Evolutionary conservation across 2,329 filamentous ascomycete genomes (phyloP), one percentile per base, ranked within the genome.

Genomic region (Claviceps fusiformis): DNA sequence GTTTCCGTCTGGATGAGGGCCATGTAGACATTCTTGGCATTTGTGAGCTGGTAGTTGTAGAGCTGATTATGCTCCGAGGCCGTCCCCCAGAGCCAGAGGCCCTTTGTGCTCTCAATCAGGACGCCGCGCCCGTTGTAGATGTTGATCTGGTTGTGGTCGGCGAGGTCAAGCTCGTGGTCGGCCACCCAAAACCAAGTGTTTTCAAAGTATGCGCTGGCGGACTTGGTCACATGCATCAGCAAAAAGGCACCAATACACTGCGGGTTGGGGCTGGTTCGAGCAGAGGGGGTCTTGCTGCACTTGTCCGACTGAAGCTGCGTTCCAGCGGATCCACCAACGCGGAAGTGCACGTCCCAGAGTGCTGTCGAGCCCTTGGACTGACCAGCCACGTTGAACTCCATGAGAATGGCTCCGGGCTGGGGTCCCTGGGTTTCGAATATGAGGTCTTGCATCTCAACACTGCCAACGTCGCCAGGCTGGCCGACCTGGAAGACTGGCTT

Each of bases 291-390:
- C 78, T 95, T 95, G 68, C 80, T 70, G 74, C 91, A 96, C 55
- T 77, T 83, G 68, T 88, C 78, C 19, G 85, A 86, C 71, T 95
- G 88, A 17, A 97, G 79, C 60, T 87, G 72, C 33, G 91, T 95
- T 57, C 92, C 92, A 5, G 87, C 85, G 54, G 85, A 84, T 47
- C 93, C 93, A 63, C 90, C 92, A 62, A 98, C 81, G 65, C 93
- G 89, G 73, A 93, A 86, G 75, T 98, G 93, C n/a, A 91, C 85
- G 64, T 98, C 93, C 88, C 91, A 98, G 71, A 96, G 83, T 59
- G 83, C 92, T 24, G 83, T 84, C 1, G 82, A 80, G 50, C 89
- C 89, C 56, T 84, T 78, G 55, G 70, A 75, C 61, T 78, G 68
- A 41, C 82, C 85, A 47, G 81, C 82, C 46, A 95, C 75, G 71